Evolutionary conservation across 192 early-diverging fungal genomes (phyloP).

Genomic region (Gamsiella multidivaricata): DNA sequence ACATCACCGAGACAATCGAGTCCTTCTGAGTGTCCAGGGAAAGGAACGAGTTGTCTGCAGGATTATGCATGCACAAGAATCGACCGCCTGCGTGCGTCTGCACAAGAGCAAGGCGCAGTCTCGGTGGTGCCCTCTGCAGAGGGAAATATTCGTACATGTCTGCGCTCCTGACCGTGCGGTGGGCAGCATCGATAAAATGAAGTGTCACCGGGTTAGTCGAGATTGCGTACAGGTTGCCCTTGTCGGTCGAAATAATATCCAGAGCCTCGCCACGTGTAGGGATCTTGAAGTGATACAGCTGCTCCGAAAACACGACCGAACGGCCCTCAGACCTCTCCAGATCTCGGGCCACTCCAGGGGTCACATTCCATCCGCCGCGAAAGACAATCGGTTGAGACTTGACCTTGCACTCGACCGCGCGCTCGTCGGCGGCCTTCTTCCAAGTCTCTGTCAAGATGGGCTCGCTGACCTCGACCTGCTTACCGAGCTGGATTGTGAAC

Average conservation of each 20-base stretch:
- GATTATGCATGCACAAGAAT: constrained; percentile 70
- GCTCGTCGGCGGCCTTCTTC: constrained; percentile 46
- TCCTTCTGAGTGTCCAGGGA: constrained; percentile 63
- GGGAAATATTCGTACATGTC: constrained; percentile 84
- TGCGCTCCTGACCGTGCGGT: constrained; percentile 60
- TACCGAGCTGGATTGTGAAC: constrained; percentile 70
- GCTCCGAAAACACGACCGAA: constrained; percentile 72
- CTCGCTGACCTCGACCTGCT: constrained; percentile 58
- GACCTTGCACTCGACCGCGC: constrained; percentile 16
- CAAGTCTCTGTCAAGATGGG: constrained; percentile 68
- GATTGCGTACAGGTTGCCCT: constrained; percentile 66
- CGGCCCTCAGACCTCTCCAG: constrained; percentile 69
- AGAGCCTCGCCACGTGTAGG: constrained; percentile 73
- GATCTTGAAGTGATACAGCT: constrained; percentile 73
- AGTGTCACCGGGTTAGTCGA: constrained; percentile 73
- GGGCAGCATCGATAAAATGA: constrained; percentile 61
- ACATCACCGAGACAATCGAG: constrained; percentile 59
- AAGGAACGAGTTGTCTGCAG: constrained; percentile 67
- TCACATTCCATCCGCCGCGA: constrained; percentile 67
- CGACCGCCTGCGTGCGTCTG: constrained; percentile 37
- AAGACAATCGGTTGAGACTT: constrained; percentile 34
- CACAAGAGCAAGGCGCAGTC: constrained; percentile 60
- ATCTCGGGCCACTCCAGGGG: constrained; percentile 57
- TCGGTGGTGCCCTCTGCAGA: constrained; percentile 62
- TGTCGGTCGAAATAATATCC: constrained; percentile 64